These are phyloP conservation scores for Geotrichum restrictum DNA, from an alignment of 1,139 yeast species.

Conservation along the genomic window DNA sequence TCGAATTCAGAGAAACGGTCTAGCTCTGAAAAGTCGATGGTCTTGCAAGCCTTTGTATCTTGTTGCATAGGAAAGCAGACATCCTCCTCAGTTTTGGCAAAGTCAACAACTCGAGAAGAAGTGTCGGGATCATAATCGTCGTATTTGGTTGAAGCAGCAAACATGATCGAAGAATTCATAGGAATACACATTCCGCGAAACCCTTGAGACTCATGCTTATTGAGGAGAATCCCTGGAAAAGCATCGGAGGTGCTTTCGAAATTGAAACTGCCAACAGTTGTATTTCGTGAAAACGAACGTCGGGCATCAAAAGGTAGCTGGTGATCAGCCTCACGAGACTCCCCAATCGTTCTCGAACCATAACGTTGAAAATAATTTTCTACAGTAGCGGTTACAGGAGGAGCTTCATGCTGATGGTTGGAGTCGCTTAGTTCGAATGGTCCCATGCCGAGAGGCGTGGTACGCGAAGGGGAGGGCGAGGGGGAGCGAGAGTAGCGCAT, in stretches of 20 bases:
- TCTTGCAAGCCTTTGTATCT: conserved; percentile 43
- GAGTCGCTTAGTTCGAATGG: too few relatives aligned
- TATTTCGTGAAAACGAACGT: too few relatives aligned
- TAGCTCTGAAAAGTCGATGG: conserved; percentile 41
- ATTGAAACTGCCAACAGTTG: neutral
- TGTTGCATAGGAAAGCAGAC: conserved; percentile 93
- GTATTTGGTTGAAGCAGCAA: neutral
- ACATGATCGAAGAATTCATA: neutral
- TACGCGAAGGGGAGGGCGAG: too few relatives aligned
- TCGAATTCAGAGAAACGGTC: conserved; percentile 38
- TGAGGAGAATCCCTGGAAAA: conserved; percentile 21
- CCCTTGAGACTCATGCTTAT: conserved; percentile 8
- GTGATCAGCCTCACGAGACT: too few relatives aligned
- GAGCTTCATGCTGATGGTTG: too few relatives aligned
- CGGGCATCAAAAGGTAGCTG: too few relatives aligned
- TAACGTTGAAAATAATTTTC: too few relatives aligned
- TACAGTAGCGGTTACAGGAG: too few relatives aligned
- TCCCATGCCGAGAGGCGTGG: too few relatives aligned
- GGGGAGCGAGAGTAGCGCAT: too few relatives aligned
- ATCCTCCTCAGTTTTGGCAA: conserved; percentile 84
- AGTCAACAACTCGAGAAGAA: conserved; percentile 34
- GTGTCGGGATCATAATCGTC: conserved; percentile 24
- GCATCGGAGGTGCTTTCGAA: conserved; percentile 4
- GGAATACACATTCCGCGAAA: conserved; percentile 16
- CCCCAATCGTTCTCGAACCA: too few relatives aligned